Evolutionary conservation across 306 rosid species (phyloP), one percentile per base, ranked within the genome.

Genomic region (Quercus robur): DNA sequence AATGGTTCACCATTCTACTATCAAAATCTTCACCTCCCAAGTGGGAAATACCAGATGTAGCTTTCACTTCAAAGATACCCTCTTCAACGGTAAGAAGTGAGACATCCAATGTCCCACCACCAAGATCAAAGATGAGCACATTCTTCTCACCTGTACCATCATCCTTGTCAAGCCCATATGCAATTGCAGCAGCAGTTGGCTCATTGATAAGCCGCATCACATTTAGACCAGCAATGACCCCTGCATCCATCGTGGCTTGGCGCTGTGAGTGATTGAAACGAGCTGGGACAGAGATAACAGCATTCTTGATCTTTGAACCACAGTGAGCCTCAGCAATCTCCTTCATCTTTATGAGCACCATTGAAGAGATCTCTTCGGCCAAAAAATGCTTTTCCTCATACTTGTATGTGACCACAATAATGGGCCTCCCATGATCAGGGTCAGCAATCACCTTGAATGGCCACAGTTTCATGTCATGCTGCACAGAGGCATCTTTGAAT

Each of bases 121-220:
- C 87, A 38, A 84, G 87, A 55, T 84, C 82, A 52, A 82, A 85
- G 55, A 85, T 76, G 10, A 85, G 84, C 33, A 85, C 88, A 59
- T 82, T 85, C 73, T 76, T 73, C 31, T 77, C 85, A 3, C 82
- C 82, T 2, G 66, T 9, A 35, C 57, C 57, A 49, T 10, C 15
- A 49, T 84, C 81, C 77, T 81, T 84, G 84, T 87, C 90, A n/a
- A 87, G 86, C 4, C 90, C 87, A 21, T 81, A 86, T n/a, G 90
- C 87, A 76, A 82, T 85, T 20, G 88, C 88, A 1, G 86, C 88
- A 1, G 88, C 84, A 1, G 86, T 85, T 33, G 88, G 84, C 52
- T 85, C 86, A 30, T 85, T 85, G 51, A 85, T 82, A 68, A 85
- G 79, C 17, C 86, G 78, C 86, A 85, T 71, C 28, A 85, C 88